Conservation (phyloP, 176 grass and related monocot genomes). For the Rhynchospora tenuis region DNA sequence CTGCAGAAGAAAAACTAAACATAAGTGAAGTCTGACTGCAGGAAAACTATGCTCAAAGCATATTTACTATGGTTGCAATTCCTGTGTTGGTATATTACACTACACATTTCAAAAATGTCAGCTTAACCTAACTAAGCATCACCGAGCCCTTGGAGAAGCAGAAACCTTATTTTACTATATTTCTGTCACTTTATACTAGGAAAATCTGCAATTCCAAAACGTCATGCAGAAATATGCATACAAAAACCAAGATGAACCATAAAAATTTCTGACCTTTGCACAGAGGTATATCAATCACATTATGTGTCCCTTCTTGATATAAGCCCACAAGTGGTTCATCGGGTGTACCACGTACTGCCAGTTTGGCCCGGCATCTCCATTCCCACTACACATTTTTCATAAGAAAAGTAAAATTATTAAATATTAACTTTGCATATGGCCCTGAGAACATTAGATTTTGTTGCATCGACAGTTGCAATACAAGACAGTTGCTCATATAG, state of each 20-base stretch:
- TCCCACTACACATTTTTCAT: conserved; percentile 45
- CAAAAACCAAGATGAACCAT: neutral
- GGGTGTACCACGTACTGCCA: conserved; percentile 77
- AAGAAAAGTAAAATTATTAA: neutral
- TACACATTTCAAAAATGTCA: neutral
- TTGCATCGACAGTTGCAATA: neutral
- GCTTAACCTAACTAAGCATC: neutral
- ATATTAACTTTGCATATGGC: neutral
- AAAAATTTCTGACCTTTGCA: conserved; percentile 57
- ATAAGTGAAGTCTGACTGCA: neutral
- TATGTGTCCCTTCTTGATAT: conserved; percentile 92
- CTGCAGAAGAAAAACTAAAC: neutral
- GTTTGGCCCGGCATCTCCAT: conserved; percentile 93
- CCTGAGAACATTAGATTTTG: neutral
- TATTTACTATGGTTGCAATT: neutral
- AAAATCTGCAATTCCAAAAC: neutral
- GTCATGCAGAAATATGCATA: neutral
- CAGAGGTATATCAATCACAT: conserved; percentile 64
- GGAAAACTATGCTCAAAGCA: neutral
- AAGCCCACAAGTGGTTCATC: conserved; percentile 65
- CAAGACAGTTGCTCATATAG: neutral
- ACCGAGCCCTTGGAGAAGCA: neutral
- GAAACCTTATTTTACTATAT: neutral
- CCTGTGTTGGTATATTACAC: neutral
- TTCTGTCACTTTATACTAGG: neutral